Evolutionary conservation across 2,329 filamentous ascomycete species (phyloP).

Genomic region (Ophioceras dolichostomum): DNA sequence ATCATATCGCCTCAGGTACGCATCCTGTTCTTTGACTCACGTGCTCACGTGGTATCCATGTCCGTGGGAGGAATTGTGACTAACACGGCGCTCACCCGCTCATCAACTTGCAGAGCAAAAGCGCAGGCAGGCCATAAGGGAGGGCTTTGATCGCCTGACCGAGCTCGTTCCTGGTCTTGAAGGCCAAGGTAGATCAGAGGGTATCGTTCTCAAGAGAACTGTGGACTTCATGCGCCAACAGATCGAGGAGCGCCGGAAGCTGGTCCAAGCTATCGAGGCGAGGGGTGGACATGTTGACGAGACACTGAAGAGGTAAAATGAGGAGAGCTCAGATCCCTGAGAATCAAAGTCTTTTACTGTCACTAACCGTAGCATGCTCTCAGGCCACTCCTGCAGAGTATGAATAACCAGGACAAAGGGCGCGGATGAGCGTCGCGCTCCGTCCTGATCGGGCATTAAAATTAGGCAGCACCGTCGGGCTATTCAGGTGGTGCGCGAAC

Average conservation of each 20-base stretch:
- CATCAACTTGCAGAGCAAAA: conserved; percentile 18
- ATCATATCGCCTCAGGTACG: conserved; percentile 22
- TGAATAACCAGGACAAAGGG: neutral
- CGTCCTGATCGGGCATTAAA: too few species aligned
- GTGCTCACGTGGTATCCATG: too few species aligned
- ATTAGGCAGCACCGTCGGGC: too few species aligned
- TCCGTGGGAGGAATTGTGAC: too few species aligned
- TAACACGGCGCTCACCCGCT: neutral
- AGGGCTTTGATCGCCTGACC: conserved; percentile 72
- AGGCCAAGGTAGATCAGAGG: conserved; percentile 76
- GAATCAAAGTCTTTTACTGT: neutral
- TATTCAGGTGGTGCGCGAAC: too few species aligned
- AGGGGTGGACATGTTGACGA: conserved; percentile 39
- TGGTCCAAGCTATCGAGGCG: conserved; percentile 47
- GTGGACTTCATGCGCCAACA: conserved; percentile 53
- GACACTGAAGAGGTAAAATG: conserved; percentile 10
- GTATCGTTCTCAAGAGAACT: conserved; percentile 63
- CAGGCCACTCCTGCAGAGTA: neutral
- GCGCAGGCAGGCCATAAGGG: conserved; percentile 51
- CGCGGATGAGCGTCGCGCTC: too few species aligned
- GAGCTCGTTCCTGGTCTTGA: conserved; percentile 70
- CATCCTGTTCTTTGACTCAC: too few species aligned
- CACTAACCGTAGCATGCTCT: neutral
- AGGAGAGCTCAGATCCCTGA: neutral
- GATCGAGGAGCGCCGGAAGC: conserved; percentile 41